Base-by-base conservation (phyloP, 164 flowering plant genomes). In the Buxus sempervirens region DNA sequence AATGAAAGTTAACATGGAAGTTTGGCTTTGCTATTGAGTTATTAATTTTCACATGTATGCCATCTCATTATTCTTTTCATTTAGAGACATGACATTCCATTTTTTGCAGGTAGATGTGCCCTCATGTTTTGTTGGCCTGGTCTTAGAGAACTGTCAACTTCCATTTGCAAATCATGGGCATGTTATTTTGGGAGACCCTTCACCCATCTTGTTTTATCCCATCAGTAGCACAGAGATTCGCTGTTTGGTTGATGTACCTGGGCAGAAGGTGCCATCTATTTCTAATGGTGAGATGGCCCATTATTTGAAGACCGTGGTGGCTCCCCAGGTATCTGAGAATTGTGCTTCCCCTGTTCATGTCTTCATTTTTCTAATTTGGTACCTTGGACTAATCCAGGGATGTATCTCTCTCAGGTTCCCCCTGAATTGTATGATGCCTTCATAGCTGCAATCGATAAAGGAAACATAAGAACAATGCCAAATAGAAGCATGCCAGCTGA, bases 401-500 rank as follows among this genome's bases (percentile, higher is more conserved):
- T 62, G 16, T 51, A 21, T 57, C 8, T 66, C 22, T 70, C 73
- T 66, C 84, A 90, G 96, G 54, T 90, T 56, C 96, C 96, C 21
- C 79, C 78, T 49, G 76, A 90, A 68, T 71, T 93, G 19, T 68
- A 81, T 59, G 84, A 86, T 65, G 76, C 96, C 28, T 91, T 93
- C 61, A 53, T 90, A 45, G 81, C 91, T 18, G 94, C 98, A 62
- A 70, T 93, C 65, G 91, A 90, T 14, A 83, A 78, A 64, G 97
- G 98, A 73, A 86, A 79, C 68, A 85, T 93, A 58, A 84, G 88
- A 76, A 88, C 94, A 28, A 93, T 93, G 97, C 91, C 96, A 20
- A 93, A 93, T 62, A 88, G 89, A 81, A 91, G 95, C 88, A 91
- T 93, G 98, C 98, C 98, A 32, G 98, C 98, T 54, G 80, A 82